phyloP scores from a whole-genome alignment of 179 eudicot species.

The Silene noctiflora region DNA sequence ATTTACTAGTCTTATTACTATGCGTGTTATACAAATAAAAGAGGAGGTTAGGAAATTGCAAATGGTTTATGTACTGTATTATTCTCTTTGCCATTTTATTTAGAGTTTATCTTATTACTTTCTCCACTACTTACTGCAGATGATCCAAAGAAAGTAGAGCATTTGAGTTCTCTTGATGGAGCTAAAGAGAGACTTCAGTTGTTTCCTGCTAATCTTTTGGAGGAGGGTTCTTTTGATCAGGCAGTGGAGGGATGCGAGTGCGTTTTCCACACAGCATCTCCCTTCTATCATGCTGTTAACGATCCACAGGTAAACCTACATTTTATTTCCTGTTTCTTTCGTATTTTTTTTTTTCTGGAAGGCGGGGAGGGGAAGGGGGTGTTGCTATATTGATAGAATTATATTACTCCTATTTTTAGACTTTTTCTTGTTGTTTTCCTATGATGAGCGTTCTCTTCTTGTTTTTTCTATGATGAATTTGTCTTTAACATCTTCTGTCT shows the following conservation, averaged over 20 bases:
- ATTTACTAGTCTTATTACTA: neutral
- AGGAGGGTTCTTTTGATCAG: constrained; percentile 46
- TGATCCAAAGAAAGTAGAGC: constrained; percentile 45
- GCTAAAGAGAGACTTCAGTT: constrained; percentile 47
- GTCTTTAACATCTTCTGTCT: neutral
- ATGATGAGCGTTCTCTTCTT: too few species aligned
- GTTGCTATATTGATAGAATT: too few species aligned
- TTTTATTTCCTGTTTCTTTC: neutral
- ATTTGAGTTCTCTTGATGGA: constrained; percentile 45
- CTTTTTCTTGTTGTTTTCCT: too few species aligned
- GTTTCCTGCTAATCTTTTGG: constrained; percentile 38
- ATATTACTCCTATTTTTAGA: neutral
- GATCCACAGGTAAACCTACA: constrained; percentile 41
- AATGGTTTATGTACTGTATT: neutral
- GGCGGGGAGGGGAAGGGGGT: too few species aligned
- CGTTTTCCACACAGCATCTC: constrained; percentile 53
- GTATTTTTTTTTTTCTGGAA: neutral
- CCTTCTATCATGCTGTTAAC: constrained; percentile 27
- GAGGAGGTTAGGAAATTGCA: neutral
- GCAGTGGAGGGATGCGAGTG: constrained; percentile 44
- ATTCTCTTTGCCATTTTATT: neutral
- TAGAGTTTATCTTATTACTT: neutral
- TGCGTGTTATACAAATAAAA: neutral
- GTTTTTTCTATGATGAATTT: too few species aligned
- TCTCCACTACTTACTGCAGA: constrained; percentile 22